Conservation (phyloP, 257 asterid genomes). For the Orobanche coerulescens region DNA sequence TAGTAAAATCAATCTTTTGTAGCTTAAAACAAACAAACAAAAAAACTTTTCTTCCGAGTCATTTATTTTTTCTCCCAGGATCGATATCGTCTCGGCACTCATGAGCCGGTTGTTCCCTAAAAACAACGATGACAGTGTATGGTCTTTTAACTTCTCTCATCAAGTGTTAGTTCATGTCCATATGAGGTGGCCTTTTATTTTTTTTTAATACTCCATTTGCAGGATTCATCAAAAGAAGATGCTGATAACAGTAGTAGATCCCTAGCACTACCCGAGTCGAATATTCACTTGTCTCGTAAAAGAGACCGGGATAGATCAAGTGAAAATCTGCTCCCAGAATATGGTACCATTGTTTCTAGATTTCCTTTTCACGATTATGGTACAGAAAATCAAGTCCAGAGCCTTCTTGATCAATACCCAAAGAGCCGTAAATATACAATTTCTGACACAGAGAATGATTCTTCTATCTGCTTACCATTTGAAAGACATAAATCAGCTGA, state of each 20-base stretch:
- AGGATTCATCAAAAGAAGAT: constrained; percentile 32
- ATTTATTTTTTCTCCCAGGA: constrained; percentile 41
- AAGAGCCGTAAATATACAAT: constrained; percentile 17
- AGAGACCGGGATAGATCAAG: constrained; percentile 26
- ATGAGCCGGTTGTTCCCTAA: constrained; percentile 44
- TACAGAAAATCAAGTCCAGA: constrained; percentile 22
- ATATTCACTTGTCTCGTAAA: constrained; percentile 25
- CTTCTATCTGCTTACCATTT: constrained; percentile 28
- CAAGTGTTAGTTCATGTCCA: constrained; percentile 11
- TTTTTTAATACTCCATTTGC: constrained; percentile 15
- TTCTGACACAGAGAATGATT: constrained; percentile 26
- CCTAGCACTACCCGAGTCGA: constrained; percentile 23
- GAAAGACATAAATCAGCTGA: constrained; percentile 25
- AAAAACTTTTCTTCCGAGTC: constrained; percentile 18
- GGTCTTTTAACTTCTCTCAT: constrained; percentile 23
- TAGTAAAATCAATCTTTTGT: constrained; percentile 15
- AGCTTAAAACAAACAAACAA: constrained; percentile 2
- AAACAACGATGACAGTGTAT: constrained; percentile 36
- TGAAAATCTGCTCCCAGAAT: constrained; percentile 27
- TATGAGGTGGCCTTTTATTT: constrained; percentile 13
- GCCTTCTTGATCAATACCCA: constrained; percentile 22
- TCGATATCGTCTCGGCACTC: constrained; percentile 52
- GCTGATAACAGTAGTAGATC: constrained; percentile 25
- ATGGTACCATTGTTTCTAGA: constrained; percentile 27
- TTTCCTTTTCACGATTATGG: constrained; percentile 21